Evolutionary conservation across 2,329 filamentous ascomycete genomes (phyloP).

Genomic region (Aspergillus neotritici): DNA sequence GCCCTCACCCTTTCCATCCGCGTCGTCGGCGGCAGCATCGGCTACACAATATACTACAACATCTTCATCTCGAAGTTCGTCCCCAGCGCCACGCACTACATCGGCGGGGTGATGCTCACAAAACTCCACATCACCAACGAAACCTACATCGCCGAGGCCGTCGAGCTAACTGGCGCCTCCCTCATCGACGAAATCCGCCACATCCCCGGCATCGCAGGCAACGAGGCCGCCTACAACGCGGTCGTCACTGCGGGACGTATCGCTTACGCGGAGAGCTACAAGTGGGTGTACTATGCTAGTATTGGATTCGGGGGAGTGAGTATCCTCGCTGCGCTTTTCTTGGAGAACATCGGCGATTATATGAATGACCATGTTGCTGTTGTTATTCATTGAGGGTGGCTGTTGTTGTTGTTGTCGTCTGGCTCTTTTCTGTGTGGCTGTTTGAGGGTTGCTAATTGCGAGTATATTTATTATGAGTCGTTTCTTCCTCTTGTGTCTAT

Average conservation of each 20-base stretch:
- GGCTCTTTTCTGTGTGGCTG: no score
- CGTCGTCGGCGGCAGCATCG: constrained; percentile 61
- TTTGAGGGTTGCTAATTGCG: no score
- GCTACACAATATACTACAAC: constrained; percentile 56
- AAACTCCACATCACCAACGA: constrained; percentile 48
- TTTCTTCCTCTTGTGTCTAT: no score
- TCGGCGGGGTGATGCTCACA: constrained; percentile 47
- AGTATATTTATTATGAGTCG: no score
- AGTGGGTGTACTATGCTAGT: constrained; percentile 57
- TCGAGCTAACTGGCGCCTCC: constrained; percentile 49
- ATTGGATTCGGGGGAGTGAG: constrained; percentile 56
- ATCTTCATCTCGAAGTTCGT: constrained; percentile 45
- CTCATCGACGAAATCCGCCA: constrained; percentile 45
- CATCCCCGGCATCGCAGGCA: constrained; percentile 50
- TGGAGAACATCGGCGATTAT: constrained; percentile 55
- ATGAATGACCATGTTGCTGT: constrained; percentile 57
- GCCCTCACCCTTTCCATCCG: constrained; percentile 65
- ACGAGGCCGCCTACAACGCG: constrained; percentile 45
- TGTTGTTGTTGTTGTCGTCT: background rate
- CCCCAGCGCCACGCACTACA: constrained; percentile 42
- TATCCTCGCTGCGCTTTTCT: constrained; percentile 53
- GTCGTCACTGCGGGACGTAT: constrained; percentile 53
- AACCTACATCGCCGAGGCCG: constrained; percentile 45
- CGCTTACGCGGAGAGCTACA: constrained; percentile 55
- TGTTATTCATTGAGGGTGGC: constrained; percentile 39